Evolutionary conservation across 75 land plant species (phyloP).

Genomic region (Cunninghamia lanceolata): DNA sequence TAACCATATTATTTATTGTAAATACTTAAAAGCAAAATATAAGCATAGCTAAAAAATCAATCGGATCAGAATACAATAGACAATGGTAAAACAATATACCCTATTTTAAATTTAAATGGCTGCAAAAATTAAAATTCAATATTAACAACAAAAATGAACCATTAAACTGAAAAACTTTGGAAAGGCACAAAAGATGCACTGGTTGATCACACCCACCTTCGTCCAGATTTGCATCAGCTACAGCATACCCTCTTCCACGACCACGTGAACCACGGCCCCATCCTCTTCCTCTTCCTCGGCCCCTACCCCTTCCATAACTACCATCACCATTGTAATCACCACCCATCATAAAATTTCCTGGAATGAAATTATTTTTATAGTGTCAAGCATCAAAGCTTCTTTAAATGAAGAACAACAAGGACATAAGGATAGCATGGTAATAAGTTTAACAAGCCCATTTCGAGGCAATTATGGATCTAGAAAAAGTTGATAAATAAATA

Average conservation of each 20-base stretch:
- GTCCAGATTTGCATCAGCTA: neutral
- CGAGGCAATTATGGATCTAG: neutral
- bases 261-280: conserved; percentile 22
- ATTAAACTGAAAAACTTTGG: neutral
- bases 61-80: neutral
- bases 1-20: neutral
- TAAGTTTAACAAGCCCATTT: neutral
- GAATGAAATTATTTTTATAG: neutral
- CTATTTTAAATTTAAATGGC: neutral
- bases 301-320: conserved; percentile 23
- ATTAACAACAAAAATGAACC: neutral
- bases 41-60: neutral
- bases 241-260: conserved; percentile 2
- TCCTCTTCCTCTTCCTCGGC: conserved; percentile 27
- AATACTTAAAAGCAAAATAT: neutral
- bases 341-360: conserved; percentile 22
- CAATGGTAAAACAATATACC: neutral
- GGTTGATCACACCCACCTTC: neutral
- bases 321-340: conserved; percentile 34
- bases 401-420: neutral
- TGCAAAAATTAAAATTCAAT: neutral
- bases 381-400: neutral
- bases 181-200: neutral
- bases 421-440: neutral
- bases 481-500: neutral